These are phyloP conservation scores for Oxytropis ochrocephala DNA, from an alignment of 306 rosid species.

Conservation along the genomic window DNA sequence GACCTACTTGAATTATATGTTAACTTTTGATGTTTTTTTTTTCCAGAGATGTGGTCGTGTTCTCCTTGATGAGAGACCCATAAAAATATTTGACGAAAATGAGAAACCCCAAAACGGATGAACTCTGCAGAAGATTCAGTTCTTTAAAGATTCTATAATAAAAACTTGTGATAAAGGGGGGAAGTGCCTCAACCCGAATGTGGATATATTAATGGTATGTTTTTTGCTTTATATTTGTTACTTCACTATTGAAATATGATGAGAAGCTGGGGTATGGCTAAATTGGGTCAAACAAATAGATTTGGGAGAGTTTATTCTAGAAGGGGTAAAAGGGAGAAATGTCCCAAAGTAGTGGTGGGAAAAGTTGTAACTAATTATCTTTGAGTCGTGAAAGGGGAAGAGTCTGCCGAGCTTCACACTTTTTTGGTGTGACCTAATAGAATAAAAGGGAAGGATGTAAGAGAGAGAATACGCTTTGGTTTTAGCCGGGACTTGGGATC, in stretches of 20 bases:
- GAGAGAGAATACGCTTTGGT: too few relatives aligned
- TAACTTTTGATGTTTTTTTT: slow-evolving; percentile 26
- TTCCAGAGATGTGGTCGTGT: slow-evolving; percentile 72
- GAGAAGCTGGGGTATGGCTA: too few relatives aligned
- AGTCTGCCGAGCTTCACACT: too few relatives aligned
- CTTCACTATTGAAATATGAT: not conserved
- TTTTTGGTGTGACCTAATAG: too few relatives aligned
- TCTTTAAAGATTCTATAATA: slow-evolving; percentile 25
- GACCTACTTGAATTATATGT: slow-evolving; percentile 4
- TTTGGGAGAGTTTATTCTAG: too few relatives aligned
- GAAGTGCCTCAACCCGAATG: slow-evolving; percentile 66
- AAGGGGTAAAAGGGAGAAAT: too few relatives aligned
- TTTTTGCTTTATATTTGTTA: slow-evolving; percentile 16
- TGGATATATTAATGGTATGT: slow-evolving; percentile 66
- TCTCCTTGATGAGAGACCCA: slow-evolving; percentile 46
- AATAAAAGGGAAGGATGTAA: too few relatives aligned
- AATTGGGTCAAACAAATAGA: too few relatives aligned
- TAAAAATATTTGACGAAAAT: slow-evolving; percentile 46
- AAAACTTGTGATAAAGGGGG: slow-evolving; percentile 29
- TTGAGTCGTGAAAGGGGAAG: too few relatives aligned
- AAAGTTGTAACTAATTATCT: too few relatives aligned
- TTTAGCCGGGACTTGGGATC: too few relatives aligned
- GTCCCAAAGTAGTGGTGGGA: too few relatives aligned
- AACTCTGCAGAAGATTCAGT: slow-evolving; percentile 40
- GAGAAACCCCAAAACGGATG: slow-evolving; percentile 56